Conservation (phyloP, 345 rosid species). For the Eucalyptus brandiana region DNA sequence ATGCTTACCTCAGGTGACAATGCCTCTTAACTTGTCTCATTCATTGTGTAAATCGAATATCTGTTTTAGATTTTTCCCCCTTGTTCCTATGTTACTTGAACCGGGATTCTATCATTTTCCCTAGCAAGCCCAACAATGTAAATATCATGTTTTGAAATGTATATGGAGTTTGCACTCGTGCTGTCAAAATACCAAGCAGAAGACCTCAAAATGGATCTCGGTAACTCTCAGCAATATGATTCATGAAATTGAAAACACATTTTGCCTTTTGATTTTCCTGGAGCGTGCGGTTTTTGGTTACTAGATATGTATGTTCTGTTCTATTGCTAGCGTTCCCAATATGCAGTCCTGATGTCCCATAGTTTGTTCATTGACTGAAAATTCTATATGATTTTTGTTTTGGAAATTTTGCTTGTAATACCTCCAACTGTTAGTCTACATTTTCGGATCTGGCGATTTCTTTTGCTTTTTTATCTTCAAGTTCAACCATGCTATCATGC, state of each 20-base stretch:
- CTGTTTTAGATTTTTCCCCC: too few relatives aligned
- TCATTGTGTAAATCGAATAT: not conserved
- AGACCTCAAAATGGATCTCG: not conserved
- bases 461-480: not conserved
- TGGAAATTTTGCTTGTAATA: not conserved
- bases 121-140: too few relatives aligned
- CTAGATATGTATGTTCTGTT: not conserved
- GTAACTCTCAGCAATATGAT: not conserved
- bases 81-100: too few relatives aligned
- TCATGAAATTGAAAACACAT: not conserved
- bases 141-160: too few relatives aligned
- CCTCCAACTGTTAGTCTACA: not conserved
- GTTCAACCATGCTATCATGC: not conserved
- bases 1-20: not conserved
- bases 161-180: too few relatives aligned
- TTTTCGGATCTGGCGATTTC: not conserved
- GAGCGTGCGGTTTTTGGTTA: rapidly evolving
- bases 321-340: not conserved
- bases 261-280: not conserved
- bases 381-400: not conserved
- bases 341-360: not conserved
- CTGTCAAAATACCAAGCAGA: too few relatives aligned
- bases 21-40: not conserved
- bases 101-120: too few relatives aligned
- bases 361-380: not conserved